phyloP scores from a whole-genome alignment of 768 basidiomycete species.

The Macrocybe gigantea region DNA sequence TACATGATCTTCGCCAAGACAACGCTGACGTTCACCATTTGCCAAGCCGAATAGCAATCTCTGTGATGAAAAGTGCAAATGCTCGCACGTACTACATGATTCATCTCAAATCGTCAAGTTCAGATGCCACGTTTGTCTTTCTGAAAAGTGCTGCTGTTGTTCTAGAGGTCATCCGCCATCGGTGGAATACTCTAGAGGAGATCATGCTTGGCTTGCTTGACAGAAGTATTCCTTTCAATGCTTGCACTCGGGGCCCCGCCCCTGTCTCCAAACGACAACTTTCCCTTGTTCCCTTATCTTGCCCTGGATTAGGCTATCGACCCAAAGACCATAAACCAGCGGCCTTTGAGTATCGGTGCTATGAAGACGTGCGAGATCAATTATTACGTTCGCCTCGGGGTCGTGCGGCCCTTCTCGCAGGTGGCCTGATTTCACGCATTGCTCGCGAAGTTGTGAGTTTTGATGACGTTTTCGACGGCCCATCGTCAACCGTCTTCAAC shows the following conservation, averaged over 20 bases:
- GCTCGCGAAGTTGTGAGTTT: slow-evolving; percentile 7
- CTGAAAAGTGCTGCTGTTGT: slow-evolving; percentile 5
- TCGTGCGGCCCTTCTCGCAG: slow-evolving; percentile 17
- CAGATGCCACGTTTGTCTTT: too few species aligned
- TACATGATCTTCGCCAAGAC: slow-evolving; percentile 6
- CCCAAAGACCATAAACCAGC: slow-evolving; percentile 3
- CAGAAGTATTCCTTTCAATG: slow-evolving; percentile 8
- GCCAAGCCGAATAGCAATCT: too few species aligned
- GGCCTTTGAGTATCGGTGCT: slow-evolving; percentile 3
- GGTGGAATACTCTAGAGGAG: not conserved
- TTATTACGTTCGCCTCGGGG: slow-evolving; percentile 10
- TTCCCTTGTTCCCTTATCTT: not conserved
- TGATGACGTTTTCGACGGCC: slow-evolving; percentile 12
- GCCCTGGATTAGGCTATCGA: slow-evolving; percentile 12
- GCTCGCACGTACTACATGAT: too few species aligned
- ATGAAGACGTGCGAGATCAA: not conserved
- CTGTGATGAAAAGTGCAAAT: too few species aligned
- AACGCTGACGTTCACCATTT: not conserved
- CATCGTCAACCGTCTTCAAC: slow-evolving; percentile 6
- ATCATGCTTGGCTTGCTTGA: slow-evolving; percentile 4
- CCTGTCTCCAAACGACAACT: not conserved
- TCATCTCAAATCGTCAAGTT: too few species aligned
- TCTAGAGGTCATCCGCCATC: slow-evolving; percentile 5
- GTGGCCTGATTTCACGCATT: slow-evolving; percentile 19
- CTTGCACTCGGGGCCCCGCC: slow-evolving; percentile 1